Evolutionary conservation across 768 basidiomycete species (phyloP).

Genomic region (Pleurotus cornucopiae): DNA sequence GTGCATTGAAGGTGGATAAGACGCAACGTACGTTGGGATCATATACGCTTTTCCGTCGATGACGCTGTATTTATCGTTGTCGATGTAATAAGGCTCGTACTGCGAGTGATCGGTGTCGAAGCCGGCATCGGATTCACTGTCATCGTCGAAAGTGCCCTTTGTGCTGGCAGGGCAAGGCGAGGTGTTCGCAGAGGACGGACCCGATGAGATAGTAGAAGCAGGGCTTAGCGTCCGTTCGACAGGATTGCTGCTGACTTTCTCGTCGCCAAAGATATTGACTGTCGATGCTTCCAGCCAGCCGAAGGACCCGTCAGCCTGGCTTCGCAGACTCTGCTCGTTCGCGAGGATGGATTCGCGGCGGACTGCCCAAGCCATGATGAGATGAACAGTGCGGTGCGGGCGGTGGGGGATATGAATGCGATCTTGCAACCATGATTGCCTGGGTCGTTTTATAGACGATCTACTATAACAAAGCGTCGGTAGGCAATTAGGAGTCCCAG

Average conservation of each 20-base stretch:
- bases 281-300: not conserved
- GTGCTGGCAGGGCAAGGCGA: not conserved
- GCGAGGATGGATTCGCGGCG: constrained; percentile 3
- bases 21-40: not conserved
- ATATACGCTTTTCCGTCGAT: constrained; percentile 1
- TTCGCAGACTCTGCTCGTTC: not conserved
- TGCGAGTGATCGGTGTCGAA: constrained; percentile 2
- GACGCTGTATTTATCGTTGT: not conserved
- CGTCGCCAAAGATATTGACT: not conserved
- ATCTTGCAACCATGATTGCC: not conserved
- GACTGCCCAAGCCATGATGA: constrained; percentile 1
- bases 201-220: constrained; percentile 4
- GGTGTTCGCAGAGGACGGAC: constrained; percentile 1
- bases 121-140: not conserved
- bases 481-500: constrained; percentile 3
- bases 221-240: not conserved
- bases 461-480: constrained; percentile 7
- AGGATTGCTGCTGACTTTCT: not conserved
- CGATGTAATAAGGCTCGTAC: not conserved
- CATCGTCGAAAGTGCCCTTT: not conserved
- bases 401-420: not conserved
- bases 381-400: not conserved
- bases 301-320: not conserved
- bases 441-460: constrained; percentile 5
- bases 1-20: not conserved